Evolutionary conservation across 1,284 basidiomycete species (phyloP), one percentile per base, ranked within the genome.

Genomic region (Ustilago esculenta): DNA sequence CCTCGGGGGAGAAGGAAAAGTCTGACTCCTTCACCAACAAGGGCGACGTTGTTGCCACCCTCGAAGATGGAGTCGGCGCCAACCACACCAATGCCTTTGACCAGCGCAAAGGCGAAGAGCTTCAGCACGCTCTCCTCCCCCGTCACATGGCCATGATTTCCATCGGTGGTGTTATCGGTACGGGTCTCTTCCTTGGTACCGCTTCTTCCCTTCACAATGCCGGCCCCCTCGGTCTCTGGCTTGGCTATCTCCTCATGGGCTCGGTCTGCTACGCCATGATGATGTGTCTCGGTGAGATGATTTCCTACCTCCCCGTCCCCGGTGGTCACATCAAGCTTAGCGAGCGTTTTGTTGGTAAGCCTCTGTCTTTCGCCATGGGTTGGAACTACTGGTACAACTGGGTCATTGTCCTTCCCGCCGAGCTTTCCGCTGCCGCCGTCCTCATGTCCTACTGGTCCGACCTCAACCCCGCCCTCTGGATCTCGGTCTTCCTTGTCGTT

Each of bases 321-420:
- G 90, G 88, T 70, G 88, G 92, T 8, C 91, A 92, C 81, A 90
- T 94, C 82, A 89, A 87, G 52, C 85, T 92, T 30, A 89, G 90
- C 2, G 88, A 88, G 73, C 88, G 90, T 40, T 91, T 91, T 77
- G 89, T 92, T 27, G 88, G 90, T 74, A 88, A 88, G 11, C 89
- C 91, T 1, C 86, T 92, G 64, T 88, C 88, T 0, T 81, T 81
- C 53, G 75, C 80, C 87, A 41, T 81, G 87, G 41, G 90, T 87
- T 60, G 86, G 91, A 18, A 84, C 92, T 87, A 90, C 90, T 75
- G 58, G 58, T 73, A 60, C 63, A 71, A 71, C 63, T 71, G 68
- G 68, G 51, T 82, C 21, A 84, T 85, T 64, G 82, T 90, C 53
- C 84, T 92, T 20, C 90, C 91, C 4, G 89, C 90, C 5, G 91